Conservation (phyloP, 345 rosid species). For the Eutrema heterophyllum region DNA sequence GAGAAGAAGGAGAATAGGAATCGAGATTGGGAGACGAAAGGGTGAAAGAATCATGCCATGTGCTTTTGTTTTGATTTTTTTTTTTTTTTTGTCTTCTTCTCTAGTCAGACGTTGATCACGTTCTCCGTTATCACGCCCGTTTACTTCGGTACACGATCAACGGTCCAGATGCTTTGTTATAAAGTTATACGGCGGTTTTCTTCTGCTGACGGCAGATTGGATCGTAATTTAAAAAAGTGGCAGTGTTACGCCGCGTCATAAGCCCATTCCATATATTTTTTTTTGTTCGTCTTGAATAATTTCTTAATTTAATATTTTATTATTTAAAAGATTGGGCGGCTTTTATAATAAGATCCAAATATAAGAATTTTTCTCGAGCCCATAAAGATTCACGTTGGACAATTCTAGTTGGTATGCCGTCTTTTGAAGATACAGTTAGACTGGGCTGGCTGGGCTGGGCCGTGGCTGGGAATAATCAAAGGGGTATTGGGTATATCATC, state of each 20-base stretch:
- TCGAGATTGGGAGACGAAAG: slow-evolving; percentile 28
- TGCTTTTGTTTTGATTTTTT: slow-evolving; percentile 2
- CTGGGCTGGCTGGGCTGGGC: neutral
- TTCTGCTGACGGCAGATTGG: slow-evolving; percentile 15
- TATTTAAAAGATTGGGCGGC: neutral
- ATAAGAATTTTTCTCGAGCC: neutral
- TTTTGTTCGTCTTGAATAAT: too few relatives aligned
- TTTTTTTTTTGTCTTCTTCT: slow-evolving; percentile 23
- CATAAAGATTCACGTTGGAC: neutral
- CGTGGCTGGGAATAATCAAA: neutral
- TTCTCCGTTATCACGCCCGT: slow-evolving; percentile 36
- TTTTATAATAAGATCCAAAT: neutral
- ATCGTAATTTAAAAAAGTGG: neutral
- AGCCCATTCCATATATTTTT: neutral
- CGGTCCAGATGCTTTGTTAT: slow-evolving; percentile 20
- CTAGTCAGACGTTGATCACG: slow-evolving; percentile 23
- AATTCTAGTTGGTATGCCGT: neutral
- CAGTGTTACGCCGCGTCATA: slow-evolving; percentile 22
- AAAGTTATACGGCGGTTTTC: slow-evolving; percentile 26
- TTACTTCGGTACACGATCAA: slow-evolving; percentile 18
- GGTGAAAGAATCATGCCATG: slow-evolving; percentile 33
- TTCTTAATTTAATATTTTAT: neutral
- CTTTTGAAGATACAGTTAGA: neutral
- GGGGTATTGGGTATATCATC: too few relatives aligned
- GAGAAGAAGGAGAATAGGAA: neutral